Conservation (phyloP, 192 early-diverging fungal species). For the Phlyctochytrium planicorne region DNA sequence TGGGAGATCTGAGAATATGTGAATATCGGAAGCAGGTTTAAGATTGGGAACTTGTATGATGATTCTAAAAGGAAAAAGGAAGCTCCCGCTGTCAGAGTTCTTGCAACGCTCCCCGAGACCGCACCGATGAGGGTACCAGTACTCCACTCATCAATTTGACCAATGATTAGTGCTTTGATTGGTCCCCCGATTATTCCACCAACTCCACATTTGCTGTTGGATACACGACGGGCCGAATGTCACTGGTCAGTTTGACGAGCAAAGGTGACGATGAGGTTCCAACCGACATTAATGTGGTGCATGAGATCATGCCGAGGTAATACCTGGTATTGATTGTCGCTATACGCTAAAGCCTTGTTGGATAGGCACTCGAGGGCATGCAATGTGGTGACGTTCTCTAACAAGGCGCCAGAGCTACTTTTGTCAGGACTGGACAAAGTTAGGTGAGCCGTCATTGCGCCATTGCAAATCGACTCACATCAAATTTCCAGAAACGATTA, state of each 20-base stretch:
- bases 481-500: constrained; percentile 54
- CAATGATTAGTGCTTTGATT: background rate
- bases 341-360: background rate
- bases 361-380: constrained; percentile 46
- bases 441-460: background rate
- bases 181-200: background rate
- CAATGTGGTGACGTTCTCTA: constrained; percentile 71
- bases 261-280: too few relatives aligned
- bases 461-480: background rate
- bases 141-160: too few relatives aligned
- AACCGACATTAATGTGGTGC: background rate
- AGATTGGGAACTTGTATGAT: too few relatives aligned
- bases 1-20: background rate
- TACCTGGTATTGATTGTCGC: background rate
- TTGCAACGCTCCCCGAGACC: background rate
- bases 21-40: constrained; percentile 4
- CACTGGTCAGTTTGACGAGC: background rate
- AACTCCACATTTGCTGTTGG: background rate
- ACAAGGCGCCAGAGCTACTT: constrained; percentile 56
- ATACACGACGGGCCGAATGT: background rate
- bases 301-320: background rate
- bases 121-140: background rate
- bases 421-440: constrained; percentile 74
- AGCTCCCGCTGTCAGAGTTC: background rate
- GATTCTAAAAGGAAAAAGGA: too few relatives aligned